Percentiles rank a stretch among this genome's conserved stretches.
Conservation (phyloP, 441 rosid species). For the Aquilaria agallochum region DNA sequence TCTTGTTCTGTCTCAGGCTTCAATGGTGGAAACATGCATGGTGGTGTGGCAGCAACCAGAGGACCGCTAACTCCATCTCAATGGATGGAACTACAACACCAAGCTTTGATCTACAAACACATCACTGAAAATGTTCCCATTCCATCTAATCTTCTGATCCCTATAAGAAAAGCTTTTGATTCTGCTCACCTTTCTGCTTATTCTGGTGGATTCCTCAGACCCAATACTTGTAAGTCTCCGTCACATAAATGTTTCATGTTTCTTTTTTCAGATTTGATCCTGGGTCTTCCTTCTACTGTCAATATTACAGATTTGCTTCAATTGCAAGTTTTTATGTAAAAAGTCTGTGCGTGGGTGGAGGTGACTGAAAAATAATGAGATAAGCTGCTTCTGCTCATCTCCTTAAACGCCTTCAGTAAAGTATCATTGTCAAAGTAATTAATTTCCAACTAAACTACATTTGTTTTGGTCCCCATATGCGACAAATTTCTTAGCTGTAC, state of each 20-base stretch:
- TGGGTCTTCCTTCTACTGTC: background rate
- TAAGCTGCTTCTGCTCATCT: background rate
- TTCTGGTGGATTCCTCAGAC: constrained; percentile 17
- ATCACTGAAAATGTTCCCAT: constrained; percentile 50
- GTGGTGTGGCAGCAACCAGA: constrained; percentile 30
- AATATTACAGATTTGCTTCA: background rate
- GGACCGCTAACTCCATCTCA: constrained; percentile 65
- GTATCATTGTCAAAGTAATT: constrained; percentile 5
- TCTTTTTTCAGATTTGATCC: background rate
- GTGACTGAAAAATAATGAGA: background rate
- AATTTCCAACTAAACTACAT: constrained; percentile 1
- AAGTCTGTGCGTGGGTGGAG: background rate
- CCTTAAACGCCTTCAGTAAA: constrained; percentile 1
- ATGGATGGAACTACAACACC: constrained; percentile 77
- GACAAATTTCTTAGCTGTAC: constrained; percentile 4
- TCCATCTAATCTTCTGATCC: constrained; percentile 54
- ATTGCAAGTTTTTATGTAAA: background rate
- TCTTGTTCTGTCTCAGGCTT: constrained; percentile 8
- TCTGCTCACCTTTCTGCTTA: constrained; percentile 29
- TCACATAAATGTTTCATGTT: background rate
- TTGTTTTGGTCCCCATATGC: constrained; percentile 14
- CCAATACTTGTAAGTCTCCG: constrained; percentile 46
- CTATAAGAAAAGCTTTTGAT: constrained; percentile 50
- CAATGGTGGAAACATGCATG: constrained; percentile 39
- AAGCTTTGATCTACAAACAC: constrained; percentile 74